Conservation (phyloP, 306 rosid genomes). For the Ormosia semicastrata region DNA sequence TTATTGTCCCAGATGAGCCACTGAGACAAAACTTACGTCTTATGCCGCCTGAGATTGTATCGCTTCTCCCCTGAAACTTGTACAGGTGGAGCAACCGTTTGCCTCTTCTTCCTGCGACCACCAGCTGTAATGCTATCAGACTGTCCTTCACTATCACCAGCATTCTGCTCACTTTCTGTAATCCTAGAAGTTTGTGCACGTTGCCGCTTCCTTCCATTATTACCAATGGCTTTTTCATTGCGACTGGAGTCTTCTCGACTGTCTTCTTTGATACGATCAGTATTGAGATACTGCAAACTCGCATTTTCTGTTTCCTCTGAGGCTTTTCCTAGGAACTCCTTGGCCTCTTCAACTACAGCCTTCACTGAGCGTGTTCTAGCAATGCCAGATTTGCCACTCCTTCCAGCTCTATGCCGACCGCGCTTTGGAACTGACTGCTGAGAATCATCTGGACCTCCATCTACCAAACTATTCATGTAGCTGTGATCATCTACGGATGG, state of each 20-base stretch:
- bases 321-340: constrained; percentile 57
- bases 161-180: constrained; percentile 58
- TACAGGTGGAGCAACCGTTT: constrained; percentile 42
- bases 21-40: constrained; percentile 63
- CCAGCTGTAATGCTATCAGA: constrained; percentile 71
- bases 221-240: constrained; percentile 37
- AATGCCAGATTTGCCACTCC: constrained; percentile 55
- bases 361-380: constrained; percentile 69
- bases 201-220: constrained; percentile 58
- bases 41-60: constrained; percentile 80
- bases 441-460: constrained; percentile 66
- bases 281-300: constrained; percentile 34
- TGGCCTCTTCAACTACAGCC: constrained; percentile 78
- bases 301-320: constrained; percentile 43
- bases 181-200: constrained; percentile 48
- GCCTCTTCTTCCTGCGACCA: constrained; percentile 67
- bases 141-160: constrained; percentile 66
- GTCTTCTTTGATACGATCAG: constrained; percentile 37
- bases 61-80: constrained; percentile 61
- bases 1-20: constrained; percentile 1
- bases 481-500: constrained; percentile 53
- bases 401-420: constrained; percentile 37
- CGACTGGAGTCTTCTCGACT: constrained; percentile 53
- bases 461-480: constrained; percentile 51
- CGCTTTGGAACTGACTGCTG: constrained; percentile 63